Evolutionary conservation across 768 basidiomycete species (phyloP).

Genomic region (Dioszegia aurantiaca): DNA sequence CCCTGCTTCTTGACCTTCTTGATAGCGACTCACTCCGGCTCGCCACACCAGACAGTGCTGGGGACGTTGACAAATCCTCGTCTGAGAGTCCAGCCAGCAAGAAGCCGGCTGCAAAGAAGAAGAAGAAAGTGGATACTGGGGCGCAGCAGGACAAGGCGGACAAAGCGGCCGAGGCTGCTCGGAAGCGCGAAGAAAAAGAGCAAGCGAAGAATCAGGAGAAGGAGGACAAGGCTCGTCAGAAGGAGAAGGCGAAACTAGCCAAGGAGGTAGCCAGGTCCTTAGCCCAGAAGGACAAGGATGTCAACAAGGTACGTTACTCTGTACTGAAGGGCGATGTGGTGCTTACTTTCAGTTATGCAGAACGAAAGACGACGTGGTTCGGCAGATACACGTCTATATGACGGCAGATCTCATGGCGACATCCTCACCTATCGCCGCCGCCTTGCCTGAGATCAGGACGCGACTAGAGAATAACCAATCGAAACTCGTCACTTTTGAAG

Average conservation of each 20-base stretch:
- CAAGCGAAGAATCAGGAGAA: constrained; percentile 12
- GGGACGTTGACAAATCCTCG: background rate
- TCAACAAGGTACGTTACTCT: constrained; percentile 33
- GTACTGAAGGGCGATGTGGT: background rate
- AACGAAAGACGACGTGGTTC: constrained; percentile 43
- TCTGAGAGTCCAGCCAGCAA: background rate
- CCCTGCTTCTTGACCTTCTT: constrained; percentile 16
- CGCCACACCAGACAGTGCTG: constrained; percentile 2
- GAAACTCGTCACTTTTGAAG: constrained; percentile 19
- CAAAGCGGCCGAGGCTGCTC: background rate
- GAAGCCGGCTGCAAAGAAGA: background rate
- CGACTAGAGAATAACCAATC: constrained; percentile 34
- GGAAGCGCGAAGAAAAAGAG: constrained; percentile 10
- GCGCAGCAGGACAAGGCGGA: constrained; percentile 3
- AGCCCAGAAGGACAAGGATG: constrained; percentile 39
- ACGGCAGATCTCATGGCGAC: constrained; percentile 33
- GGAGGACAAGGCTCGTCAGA: constrained; percentile 8
- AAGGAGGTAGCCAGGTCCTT: constrained; percentile 38
- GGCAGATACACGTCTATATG: constrained; percentile 44
- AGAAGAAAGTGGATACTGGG: constrained; percentile 2
- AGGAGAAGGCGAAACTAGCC: constrained; percentile 34
- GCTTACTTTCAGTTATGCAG: constrained; percentile 30
- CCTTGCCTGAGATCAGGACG: constrained; percentile 37
- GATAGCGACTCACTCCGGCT: constrained; percentile 5
- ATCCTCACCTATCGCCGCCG: constrained; percentile 37